These are phyloP conservation scores for Blastocystis sp. DNA, from an alignment of 352 stramenopile genomes.

Conservation along the genomic window DNA sequence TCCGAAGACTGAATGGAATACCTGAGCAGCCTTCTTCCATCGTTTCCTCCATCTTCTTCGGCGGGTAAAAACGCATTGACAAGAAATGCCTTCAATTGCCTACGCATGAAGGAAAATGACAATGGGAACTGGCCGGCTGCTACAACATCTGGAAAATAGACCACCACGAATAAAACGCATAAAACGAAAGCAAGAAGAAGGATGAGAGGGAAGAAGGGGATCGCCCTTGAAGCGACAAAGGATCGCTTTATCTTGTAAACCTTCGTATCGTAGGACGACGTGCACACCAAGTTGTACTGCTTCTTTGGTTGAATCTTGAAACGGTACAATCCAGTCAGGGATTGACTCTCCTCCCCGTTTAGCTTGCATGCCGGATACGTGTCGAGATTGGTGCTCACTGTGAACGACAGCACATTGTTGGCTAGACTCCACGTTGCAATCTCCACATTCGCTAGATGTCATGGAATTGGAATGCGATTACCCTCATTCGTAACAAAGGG, in stretches of 20 bases:
- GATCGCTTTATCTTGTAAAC: background rate
- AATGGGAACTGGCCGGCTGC: background rate
- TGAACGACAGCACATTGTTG: background rate
- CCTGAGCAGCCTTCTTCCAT: background rate
- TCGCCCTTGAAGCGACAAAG: background rate
- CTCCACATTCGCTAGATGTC: background rate
- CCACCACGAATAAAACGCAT: background rate
- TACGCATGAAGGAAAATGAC: background rate
- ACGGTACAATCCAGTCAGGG: background rate
- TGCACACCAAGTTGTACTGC: background rate
- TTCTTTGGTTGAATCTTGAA: background rate
- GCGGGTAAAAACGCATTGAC: background rate
- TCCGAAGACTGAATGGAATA: background rate
- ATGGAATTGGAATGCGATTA: background rate
- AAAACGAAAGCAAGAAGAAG: background rate
- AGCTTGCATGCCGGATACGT: background rate
- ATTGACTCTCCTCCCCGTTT: background rate
- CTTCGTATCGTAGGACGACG: background rate
- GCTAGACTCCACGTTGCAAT: background rate
- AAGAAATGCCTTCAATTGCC: background rate
- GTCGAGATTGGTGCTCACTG: background rate
- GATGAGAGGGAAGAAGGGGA: background rate
- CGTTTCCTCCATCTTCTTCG: background rate
- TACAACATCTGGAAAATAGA: background rate
- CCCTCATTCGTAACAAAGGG: background rate